Evolutionary conservation across 495 filamentous ascomycete genomes (phyloP).

Genomic region (Chlorociboria aeruginascens): DNA sequence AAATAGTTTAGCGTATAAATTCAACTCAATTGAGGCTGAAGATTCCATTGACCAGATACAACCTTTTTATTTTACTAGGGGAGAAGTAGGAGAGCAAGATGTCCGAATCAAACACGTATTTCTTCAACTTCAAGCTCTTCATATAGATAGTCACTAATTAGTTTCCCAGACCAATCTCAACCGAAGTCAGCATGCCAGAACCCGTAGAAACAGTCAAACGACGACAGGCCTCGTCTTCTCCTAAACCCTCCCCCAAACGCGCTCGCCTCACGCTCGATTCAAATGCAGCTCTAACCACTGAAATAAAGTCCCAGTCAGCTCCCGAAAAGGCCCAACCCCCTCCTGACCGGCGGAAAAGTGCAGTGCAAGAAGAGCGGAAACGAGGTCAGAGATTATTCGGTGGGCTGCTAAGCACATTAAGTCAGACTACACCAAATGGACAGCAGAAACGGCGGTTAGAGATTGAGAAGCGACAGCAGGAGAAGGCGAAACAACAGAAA

Average conservation of each 20-base stretch:
- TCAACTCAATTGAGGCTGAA: too few relatives aligned
- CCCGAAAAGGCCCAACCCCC: not conserved
- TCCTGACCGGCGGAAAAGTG: constrained; percentile 29
- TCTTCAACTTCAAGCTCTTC: not conserved
- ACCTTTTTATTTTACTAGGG: not conserved
- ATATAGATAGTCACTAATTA: not conserved
- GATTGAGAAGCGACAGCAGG: constrained; percentile 82
- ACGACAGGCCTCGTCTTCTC: constrained; percentile 41
- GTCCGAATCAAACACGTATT: constrained; percentile 23
- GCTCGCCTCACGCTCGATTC: constrained; percentile 28
- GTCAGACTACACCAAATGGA: constrained; percentile 55
- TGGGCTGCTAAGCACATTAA: constrained; percentile 74
- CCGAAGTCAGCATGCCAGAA: constrained; percentile 53
- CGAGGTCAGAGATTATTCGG: constrained; percentile 87
- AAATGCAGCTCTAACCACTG: not conserved
- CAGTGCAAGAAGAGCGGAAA: constrained; percentile 65
- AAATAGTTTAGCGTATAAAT: too few relatives aligned
- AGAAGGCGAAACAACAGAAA: constrained; percentile 64
- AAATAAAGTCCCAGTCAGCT: too few relatives aligned
- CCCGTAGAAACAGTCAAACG: constrained; percentile 37
- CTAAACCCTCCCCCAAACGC: constrained; percentile 42
- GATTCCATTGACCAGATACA: not conserved
- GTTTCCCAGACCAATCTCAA: constrained; percentile 40
- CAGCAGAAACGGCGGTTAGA: constrained; percentile 69
- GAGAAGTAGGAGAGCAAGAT: constrained; percentile 11